Evolutionary conservation across 2,329 filamentous ascomycete genomes (phyloP).

Genomic region (Ascochyta koolunga): DNA sequence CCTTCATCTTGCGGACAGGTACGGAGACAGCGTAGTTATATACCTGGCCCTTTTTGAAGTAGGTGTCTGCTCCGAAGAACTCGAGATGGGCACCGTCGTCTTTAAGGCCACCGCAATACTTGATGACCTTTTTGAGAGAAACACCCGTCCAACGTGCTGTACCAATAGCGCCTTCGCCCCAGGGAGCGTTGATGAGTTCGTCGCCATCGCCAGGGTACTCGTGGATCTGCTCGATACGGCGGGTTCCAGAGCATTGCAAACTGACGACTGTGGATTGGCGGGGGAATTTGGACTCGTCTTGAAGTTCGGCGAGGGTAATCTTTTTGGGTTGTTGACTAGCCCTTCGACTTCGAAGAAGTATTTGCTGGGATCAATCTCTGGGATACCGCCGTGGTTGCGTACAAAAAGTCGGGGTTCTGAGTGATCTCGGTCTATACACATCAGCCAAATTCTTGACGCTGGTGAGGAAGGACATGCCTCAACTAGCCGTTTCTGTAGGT

Average conservation of each 20-base stretch:
- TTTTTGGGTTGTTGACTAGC: slow-evolving; percentile 63
- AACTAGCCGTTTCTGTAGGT: slow-evolving; percentile 57
- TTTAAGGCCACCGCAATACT: slow-evolving; percentile 68
- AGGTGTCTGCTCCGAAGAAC: slow-evolving; percentile 73
- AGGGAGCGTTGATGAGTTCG: slow-evolving; percentile 56
- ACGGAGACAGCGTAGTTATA: slow-evolving; percentile 73
- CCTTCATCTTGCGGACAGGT: slow-evolving; percentile 70
- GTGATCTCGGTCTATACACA: slow-evolving; percentile 59
- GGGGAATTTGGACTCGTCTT: slow-evolving; percentile 65
- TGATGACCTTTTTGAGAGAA: slow-evolving; percentile 72
- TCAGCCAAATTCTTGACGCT: slow-evolving; percentile 10
- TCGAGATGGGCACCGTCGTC: slow-evolving; percentile 67
- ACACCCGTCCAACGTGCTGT: slow-evolving; percentile 69
- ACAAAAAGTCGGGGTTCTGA: slow-evolving; percentile 67
- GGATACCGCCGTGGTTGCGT: slow-evolving; percentile 74
- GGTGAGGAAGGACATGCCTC: slow-evolving; percentile 35
- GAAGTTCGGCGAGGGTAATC: slow-evolving; percentile 65
- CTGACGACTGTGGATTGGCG: slow-evolving; percentile 64
- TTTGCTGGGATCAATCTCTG: slow-evolving; percentile 64
- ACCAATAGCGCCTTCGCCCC: slow-evolving; percentile 66
- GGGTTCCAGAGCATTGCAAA: slow-evolving; percentile 72
- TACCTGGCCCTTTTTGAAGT: slow-evolving; percentile 70
- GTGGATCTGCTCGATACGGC: slow-evolving; percentile 71
- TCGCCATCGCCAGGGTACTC: slow-evolving; percentile 71
- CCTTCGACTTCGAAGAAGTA: slow-evolving; percentile 65